Conservation (phyloP, 371 early-diverging fungal species). For the Syncephalis fuscata region DNA sequence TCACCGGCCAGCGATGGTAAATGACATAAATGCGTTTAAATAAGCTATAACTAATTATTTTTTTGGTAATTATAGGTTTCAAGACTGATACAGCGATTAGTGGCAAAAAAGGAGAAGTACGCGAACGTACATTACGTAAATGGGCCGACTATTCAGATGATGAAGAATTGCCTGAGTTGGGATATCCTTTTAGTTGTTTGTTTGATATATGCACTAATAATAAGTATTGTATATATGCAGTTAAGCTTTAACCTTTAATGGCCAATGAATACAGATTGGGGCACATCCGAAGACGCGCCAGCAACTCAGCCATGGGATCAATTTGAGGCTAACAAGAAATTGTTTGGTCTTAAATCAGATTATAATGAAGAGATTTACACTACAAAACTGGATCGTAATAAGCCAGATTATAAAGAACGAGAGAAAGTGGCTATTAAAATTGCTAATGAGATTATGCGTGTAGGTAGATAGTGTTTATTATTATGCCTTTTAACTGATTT, state of each 20-base stretch:
- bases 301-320: conserved; percentile 74
- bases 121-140: conserved; percentile 66
- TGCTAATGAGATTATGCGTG: conserved; percentile 81
- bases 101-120: conserved; percentile 32
- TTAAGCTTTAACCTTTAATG: neutral
- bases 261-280: conserved; percentile 4
- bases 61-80: conserved; percentile 48
- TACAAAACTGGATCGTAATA: conserved; percentile 72
- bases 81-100: conserved; percentile 85
- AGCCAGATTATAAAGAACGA: conserved; percentile 70
- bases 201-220: neutral
- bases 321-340: conserved; percentile 88
- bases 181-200: conserved; percentile 9
- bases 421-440: conserved; percentile 78
- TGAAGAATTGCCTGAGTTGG: conserved; percentile 9
- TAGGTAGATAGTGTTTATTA: conserved; percentile 6
- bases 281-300: conserved; percentile 3
- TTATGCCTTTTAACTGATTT: neutral
- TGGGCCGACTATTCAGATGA: conserved; percentile 61
- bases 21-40: conserved; percentile 1
- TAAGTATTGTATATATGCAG: neutral
- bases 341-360: conserved; percentile 91
- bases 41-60: neutral
- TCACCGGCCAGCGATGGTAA: conserved; percentile 26
- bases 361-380: conserved; percentile 96